Evolutionary conservation across 805 yeast species (phyloP).

Genomic region (Zygosaccharomyces rouxii): DNA sequence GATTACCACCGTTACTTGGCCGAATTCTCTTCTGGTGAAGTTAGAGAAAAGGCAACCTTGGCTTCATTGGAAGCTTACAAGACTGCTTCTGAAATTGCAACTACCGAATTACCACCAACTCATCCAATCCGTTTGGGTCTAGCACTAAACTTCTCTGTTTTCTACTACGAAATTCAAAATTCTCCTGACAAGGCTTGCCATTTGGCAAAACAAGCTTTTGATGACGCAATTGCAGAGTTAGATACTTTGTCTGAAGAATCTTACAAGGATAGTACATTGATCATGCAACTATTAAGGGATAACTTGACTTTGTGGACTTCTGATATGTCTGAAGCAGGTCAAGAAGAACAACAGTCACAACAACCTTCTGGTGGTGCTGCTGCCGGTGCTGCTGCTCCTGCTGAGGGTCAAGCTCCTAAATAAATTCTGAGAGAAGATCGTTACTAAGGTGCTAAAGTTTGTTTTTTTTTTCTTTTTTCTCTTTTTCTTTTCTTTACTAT

Average conservation of each 20-base stretch:
- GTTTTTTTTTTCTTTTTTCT: slow-evolving; percentile 2
- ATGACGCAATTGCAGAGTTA: slow-evolving; percentile 97
- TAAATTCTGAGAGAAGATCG: slow-evolving; percentile 11
- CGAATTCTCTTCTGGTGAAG: slow-evolving; percentile 88
- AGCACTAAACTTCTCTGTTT: slow-evolving; percentile 96
- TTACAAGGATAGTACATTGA: slow-evolving; percentile 96
- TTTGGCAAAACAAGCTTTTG: slow-evolving; percentile 97
- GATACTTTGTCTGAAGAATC: slow-evolving; percentile 97
- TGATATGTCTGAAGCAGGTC: slow-evolving; percentile 81
- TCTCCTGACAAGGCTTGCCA: slow-evolving; percentile 99
- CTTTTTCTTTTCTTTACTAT: slow-evolving; percentile 2
- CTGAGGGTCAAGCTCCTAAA: slow-evolving; percentile 30
- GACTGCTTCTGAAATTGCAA: slow-evolving; percentile 94
- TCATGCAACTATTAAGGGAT: slow-evolving; percentile 98
- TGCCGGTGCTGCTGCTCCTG: slow-evolving; percentile 28
- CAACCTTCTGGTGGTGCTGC: slow-evolving; percentile 30
- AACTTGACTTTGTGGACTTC: slow-evolving; percentile 97
- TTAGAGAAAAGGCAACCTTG: slow-evolving; percentile 89
- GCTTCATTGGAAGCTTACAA: slow-evolving; percentile 91
- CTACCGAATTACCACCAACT: slow-evolving; percentile 94
- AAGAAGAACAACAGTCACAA: slow-evolving; percentile 41
- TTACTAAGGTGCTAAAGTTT: slow-evolving; percentile 4
- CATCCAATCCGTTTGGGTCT: slow-evolving; percentile 98
- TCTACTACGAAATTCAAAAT: slow-evolving; percentile 96
- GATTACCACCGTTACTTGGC: slow-evolving; percentile 99